These are phyloP conservation scores for Didymella lethalis DNA, from an alignment of 2,329 filamentous ascomycete genomes.

Conservation along the genomic window DNA sequence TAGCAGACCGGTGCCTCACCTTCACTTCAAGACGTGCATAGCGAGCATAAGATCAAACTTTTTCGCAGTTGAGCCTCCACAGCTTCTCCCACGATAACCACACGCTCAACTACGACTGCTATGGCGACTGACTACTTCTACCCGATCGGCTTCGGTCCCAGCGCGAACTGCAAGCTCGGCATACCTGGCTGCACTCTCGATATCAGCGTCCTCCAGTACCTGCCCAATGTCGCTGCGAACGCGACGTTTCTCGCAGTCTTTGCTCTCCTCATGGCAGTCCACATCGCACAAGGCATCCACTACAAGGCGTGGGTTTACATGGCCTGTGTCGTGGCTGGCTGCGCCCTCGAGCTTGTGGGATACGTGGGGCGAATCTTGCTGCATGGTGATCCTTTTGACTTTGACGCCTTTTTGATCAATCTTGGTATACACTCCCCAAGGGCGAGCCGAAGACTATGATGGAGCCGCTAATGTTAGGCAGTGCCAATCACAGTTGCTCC, in stretches of 20 bases:
- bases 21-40: neutral
- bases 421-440: neutral
- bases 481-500: conserved; percentile 25
- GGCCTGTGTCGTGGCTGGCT: conserved; percentile 12
- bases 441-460: too few species aligned
- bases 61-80: neutral
- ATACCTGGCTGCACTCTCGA: conserved; percentile 10
- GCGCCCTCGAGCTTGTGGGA: conserved; percentile 17
- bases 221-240: conserved; percentile 15
- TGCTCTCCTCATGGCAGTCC: conserved; percentile 6
- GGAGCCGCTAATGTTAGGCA: neutral
- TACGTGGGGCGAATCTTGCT: conserved; percentile 23
- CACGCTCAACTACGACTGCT: neutral
- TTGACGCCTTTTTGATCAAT: conserved; percentile 23
- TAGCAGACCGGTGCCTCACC: conserved; percentile 2
- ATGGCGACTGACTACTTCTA: neutral
- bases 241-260: conserved; percentile 14
- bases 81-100: neutral
- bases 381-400: conserved; percentile 25
- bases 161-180: conserved; percentile 23
- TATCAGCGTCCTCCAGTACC: conserved; percentile 18
- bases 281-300: conserved; percentile 14
- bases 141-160: conserved; percentile 5
- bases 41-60: neutral
- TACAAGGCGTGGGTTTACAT: conserved; percentile 13